Evolutionary conservation across 306 rosid species (phyloP), one percentile per base, ranked within the genome.

Genomic region (Styphnolobium japonicum): DNA sequence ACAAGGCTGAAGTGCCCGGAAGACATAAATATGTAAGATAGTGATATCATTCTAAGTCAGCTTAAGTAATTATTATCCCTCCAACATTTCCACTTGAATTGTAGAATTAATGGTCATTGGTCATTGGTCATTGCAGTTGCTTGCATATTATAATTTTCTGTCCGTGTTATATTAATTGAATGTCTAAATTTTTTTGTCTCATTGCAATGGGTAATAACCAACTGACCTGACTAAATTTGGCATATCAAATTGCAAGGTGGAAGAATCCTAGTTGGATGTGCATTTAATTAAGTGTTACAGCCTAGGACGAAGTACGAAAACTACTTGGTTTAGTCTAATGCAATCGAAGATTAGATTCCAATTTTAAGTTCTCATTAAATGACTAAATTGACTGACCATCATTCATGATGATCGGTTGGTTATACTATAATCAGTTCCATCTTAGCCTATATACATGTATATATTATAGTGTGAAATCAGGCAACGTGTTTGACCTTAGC

Each of bases 321-420:
- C 61, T 49, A 33, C 27, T 16, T 60, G 40, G 14, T 60, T 48
- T 60, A 39, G 15, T 48, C 36, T 27, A 80, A 78, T 80, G 68
- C 55, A 70, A 69, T 37, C 31, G 58, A 72, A 76, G 14, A 68
- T 19, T 53, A 63, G 80, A 86, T 79, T 82, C 83, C 75, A 80
- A 80, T 80, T 64, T 10, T 39, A 66, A 2, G 52, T 69, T 45
- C 37, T 34, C 69, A 82, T 67, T 72, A n/a, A 67, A 53, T 58
- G 37, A 52, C 25, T 61, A 34, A 65, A 56, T 65, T 81, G 81
- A 74, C 45, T 73, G 68, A 43, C 39, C 19, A 23, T 14, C 67
- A 16, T 27, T 43, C 49, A 36, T 45, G 45, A 19, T 39, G 40
- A 8, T 40, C 1, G 39, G 40, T 80, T 14, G 22, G 43, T 80